These are phyloP conservation scores for Dentipellis sp. DNA, from an alignment of 768 basidiomycete species.

Conservation along the genomic window DNA sequence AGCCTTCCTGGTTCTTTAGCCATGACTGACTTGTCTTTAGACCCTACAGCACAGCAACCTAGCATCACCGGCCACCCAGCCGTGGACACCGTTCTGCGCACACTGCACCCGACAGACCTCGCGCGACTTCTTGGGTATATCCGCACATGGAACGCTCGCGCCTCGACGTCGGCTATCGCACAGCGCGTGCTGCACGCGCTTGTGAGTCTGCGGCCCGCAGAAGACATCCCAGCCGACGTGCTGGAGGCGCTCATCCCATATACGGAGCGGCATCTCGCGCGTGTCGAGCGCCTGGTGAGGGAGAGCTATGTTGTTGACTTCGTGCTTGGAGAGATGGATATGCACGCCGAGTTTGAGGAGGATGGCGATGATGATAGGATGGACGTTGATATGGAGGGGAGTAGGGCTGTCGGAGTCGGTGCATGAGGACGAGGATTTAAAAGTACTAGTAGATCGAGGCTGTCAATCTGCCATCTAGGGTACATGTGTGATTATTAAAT, in stretches of 20 bases:
- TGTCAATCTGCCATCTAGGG: no score
- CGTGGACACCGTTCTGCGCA: constrained; percentile 77
- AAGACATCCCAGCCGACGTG: constrained; percentile 54
- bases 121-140: constrained; percentile 74
- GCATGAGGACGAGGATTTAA: no score
- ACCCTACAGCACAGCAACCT: constrained; percentile 17
- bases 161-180: constrained; percentile 78
- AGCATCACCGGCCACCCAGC: constrained; percentile 55
- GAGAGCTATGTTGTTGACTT: constrained; percentile 96
- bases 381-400: constrained; percentile 12
- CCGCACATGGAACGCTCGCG: constrained; percentile 91
- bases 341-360: constrained; percentile 27
- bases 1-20: not conserved
- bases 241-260: constrained; percentile 87
- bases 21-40: not conserved
- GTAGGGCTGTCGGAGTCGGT: no score
- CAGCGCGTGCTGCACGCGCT: constrained; percentile 79
- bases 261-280: constrained; percentile 82
- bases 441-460: no score
- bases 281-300: constrained; percentile 82
- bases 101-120: constrained; percentile 64
- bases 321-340: constrained; percentile 77
- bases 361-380: constrained; percentile 31
- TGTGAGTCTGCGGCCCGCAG: constrained; percentile 65
- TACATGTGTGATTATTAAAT: no score